Conservation (phyloP, 768 basidiomycete genomes). For the Termitomyces sp. region DNA sequence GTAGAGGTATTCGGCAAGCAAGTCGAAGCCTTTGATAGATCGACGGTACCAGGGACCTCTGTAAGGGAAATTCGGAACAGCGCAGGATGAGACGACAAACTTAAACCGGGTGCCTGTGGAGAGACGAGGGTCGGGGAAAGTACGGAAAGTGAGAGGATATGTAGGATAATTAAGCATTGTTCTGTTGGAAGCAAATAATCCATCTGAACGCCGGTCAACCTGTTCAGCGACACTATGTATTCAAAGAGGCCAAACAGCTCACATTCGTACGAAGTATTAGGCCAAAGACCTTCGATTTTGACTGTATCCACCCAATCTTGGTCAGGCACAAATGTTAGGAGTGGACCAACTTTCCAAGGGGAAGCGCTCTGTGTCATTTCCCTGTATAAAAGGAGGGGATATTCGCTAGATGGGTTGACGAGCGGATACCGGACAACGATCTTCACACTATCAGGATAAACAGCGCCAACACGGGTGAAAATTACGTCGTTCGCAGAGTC, state of each 20-base stretch:
- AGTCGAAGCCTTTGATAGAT: constrained; percentile 59
- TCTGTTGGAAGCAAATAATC: constrained; percentile 33
- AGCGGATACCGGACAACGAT: constrained; percentile 57
- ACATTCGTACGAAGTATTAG: constrained; percentile 70
- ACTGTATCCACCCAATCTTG: constrained; percentile 58
- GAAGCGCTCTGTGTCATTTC: constrained; percentile 23
- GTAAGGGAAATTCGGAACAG: constrained; percentile 72
- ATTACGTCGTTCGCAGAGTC: constrained; percentile 48
- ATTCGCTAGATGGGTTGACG: constrained; percentile 22
- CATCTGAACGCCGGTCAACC: constrained; percentile 29
- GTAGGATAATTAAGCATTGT: constrained; percentile 45
- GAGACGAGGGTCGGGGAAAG: constrained; percentile 68
- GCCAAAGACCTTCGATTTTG: constrained; percentile 56
- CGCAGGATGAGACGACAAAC: constrained; percentile 65
- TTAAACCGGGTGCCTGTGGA: constrained; percentile 51
- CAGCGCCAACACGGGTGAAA: constrained; percentile 68
- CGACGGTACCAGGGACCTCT: constrained; percentile 42
- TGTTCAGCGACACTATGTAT: background rate
- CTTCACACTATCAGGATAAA: constrained; percentile 60
- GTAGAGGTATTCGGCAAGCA: constrained; percentile 52
- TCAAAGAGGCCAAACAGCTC: constrained; percentile 15
- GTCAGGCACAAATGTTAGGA: constrained; percentile 34
- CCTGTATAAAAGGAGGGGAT: constrained; percentile 42
- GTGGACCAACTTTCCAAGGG: constrained; percentile 53
- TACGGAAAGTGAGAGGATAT: constrained; percentile 55